Conservation (phyloP, 768 basidiomycete species). For the Tricholoma furcatifolium region DNA sequence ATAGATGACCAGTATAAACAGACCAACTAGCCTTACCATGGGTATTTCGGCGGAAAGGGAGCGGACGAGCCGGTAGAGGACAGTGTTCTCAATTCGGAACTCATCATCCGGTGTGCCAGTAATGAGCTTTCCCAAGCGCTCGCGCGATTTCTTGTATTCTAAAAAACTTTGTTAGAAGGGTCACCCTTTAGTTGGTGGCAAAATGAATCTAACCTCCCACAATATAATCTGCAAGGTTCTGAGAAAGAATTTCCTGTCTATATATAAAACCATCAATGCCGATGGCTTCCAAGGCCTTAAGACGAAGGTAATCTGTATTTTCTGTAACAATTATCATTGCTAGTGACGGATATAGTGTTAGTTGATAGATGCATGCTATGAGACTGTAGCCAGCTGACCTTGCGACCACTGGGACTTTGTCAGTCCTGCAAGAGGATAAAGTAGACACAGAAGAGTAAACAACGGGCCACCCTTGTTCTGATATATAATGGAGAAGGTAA, state of each 20-base stretch:
- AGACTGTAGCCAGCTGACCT: neutral
- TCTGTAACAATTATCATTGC: constrained; percentile 4
- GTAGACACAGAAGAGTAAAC: constrained; percentile 7
- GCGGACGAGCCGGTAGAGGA: constrained; percentile 13
- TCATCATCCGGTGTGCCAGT: constrained; percentile 17
- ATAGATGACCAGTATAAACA: neutral
- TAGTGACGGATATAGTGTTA: neutral
- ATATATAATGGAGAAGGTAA: constrained; percentile 8
- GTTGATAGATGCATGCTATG: no score
- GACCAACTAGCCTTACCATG: constrained; percentile 17
- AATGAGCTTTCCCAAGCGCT: constrained; percentile 17
- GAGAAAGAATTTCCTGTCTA: constrained; percentile 37
- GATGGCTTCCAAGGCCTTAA: neutral
- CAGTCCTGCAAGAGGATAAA: no score
- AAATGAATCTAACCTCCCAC: constrained; percentile 18
- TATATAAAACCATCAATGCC: constrained; percentile 18
- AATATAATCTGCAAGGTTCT: constrained; percentile 30
- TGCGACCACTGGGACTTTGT: no score
- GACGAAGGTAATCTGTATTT: constrained; percentile 8
- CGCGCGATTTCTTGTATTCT: constrained; percentile 27
- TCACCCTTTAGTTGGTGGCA: no score
- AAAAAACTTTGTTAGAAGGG: no score
- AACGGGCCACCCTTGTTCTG: constrained; percentile 9
- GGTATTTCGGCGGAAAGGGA: constrained; percentile 25
- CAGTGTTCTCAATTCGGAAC: neutral